phyloP scores from a whole-genome alignment of 352 stramenopile species.

The Thraustochytrium sp. region DNA sequence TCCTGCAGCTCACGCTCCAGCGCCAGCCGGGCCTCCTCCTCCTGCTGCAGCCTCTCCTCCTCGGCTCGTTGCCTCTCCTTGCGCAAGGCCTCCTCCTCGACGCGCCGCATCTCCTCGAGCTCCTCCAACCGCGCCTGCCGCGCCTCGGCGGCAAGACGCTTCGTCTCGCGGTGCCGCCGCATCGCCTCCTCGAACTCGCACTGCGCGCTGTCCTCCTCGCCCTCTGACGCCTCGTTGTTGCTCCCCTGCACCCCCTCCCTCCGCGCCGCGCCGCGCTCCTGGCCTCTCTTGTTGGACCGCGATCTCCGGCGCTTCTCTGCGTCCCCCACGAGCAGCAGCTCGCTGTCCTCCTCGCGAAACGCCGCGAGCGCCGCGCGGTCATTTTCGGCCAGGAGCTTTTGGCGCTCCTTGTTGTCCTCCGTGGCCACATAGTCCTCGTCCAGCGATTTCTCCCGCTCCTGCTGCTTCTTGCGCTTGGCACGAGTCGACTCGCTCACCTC shows the following conservation, averaged over 20 bases:
- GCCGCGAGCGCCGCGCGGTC: too few species aligned
- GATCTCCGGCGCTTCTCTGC: too few species aligned
- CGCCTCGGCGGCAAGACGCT: constrained; percentile 40
- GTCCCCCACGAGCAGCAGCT: too few species aligned
- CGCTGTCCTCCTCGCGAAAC: too few species aligned
- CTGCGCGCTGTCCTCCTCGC: constrained; percentile 57
- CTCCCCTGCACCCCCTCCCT: background rate
- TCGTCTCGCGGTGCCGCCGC: constrained; percentile 43
- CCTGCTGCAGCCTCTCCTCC: background rate
- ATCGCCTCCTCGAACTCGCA: constrained; percentile 46
- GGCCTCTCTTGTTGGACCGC: background rate
- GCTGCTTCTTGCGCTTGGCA: background rate
- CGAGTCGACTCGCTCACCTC: background rate
- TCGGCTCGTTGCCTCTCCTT: constrained; percentile 65
- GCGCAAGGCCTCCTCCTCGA: constrained; percentile 38
- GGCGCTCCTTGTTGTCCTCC: background rate
- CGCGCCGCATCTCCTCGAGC: constrained; percentile 7
- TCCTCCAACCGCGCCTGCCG: constrained; percentile 11
- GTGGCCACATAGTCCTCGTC: background rate
- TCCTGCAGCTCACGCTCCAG: constrained; percentile 65
- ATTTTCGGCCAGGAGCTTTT: too few species aligned
- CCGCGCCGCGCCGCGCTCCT: background rate
- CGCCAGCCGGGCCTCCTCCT: constrained; percentile 13
- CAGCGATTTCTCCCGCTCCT: background rate
- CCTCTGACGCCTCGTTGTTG: constrained; percentile 49